Evolutionary conservation across 306 rosid species (phyloP).

Genomic region (Glycyrrhiza uralensis): DNA sequence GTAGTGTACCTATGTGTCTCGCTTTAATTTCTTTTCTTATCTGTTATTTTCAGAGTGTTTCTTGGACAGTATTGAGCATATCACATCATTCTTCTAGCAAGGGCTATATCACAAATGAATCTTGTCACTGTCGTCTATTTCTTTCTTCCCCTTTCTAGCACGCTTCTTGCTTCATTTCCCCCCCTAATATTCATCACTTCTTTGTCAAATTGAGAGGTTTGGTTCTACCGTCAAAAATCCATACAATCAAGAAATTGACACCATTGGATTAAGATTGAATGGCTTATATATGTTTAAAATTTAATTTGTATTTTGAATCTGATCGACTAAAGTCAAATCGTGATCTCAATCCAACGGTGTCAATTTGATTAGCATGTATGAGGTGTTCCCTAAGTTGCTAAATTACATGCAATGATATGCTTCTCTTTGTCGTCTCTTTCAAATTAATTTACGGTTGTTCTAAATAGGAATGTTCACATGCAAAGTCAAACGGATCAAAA

Average conservation of each 20-base stretch:
- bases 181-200: too few species aligned
- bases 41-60: neutral
- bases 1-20: neutral
- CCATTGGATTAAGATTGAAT: too few species aligned
- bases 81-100: constrained; percentile 14
- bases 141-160: constrained; percentile 18
- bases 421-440: neutral
- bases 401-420: neutral
- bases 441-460: neutral
- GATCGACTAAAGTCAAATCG: too few species aligned
- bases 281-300: too few species aligned
- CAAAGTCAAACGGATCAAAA: too few species aligned
- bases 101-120: constrained; percentile 6
- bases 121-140: constrained; percentile 24
- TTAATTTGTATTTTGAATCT: too few species aligned
- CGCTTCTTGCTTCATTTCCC: constrained; percentile 26
- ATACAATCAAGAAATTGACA: too few species aligned
- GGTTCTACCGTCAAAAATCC: too few species aligned
- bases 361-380: constrained; percentile 11
- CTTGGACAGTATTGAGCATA: constrained; percentile 16
- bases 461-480: too few species aligned
- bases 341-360: too few species aligned
- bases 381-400: constrained; percentile 18
- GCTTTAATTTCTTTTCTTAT: neutral
- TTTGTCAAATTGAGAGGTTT: too few species aligned